Evolutionary conservation across 2,329 filamentous ascomycete genomes (phyloP).

Genomic region (Sporothrix variecibatus): DNA sequence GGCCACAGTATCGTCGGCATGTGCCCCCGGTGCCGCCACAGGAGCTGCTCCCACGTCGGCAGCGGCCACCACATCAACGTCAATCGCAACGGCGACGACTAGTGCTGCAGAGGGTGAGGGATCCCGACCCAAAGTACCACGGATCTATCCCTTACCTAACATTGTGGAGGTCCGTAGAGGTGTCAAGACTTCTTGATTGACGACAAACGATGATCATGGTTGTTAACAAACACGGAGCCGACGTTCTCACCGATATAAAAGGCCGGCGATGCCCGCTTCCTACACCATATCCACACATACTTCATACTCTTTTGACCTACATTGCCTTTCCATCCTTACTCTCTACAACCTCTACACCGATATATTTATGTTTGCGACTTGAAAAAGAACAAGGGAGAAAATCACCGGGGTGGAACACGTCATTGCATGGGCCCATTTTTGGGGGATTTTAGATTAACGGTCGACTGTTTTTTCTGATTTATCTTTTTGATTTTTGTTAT

Average conservation of each 20-base stretch:
- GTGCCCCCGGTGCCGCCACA: conserved; percentile 28
- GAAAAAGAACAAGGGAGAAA: neutral
- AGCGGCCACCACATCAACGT: conserved; percentile 32
- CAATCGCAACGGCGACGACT: conserved; percentile 26
- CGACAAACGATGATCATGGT: neutral
- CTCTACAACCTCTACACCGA: neutral
- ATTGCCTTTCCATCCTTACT: neutral
- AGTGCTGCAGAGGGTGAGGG: conserved; percentile 32
- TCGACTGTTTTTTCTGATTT: neutral
- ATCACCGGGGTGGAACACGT: neutral
- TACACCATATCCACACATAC: neutral
- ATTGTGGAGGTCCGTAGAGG: conserved; percentile 44
- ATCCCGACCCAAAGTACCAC: conserved; percentile 38
- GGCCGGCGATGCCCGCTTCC: neutral
- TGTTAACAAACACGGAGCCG: no score
- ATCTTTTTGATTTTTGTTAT: neutral
- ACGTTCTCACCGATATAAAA: neutral
- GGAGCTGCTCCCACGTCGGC: conserved; percentile 22
- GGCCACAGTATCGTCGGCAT: conserved; percentile 32
- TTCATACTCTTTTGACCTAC: neutral
- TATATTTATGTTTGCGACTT: neutral
- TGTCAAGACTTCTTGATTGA: conserved; percentile 27
- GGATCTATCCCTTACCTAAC: conserved; percentile 44
- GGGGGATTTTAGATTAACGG: neutral
- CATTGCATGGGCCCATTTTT: neutral